phyloP scores from a whole-genome alignment of 225 moss, liverwort and hornwort species.

The Lunularia cruciata region DNA sequence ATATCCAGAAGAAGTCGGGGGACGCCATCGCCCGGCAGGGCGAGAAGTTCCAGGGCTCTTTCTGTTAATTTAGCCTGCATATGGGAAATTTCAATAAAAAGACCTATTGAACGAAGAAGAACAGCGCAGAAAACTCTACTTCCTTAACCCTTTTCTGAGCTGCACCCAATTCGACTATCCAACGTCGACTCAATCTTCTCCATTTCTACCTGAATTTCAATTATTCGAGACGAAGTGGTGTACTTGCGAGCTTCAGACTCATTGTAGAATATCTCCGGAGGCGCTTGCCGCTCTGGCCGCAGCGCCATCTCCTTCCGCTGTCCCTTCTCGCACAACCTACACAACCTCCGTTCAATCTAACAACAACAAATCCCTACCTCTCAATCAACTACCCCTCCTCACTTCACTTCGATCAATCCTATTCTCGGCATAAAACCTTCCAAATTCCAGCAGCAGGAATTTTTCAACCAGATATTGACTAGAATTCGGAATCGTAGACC shows the following conservation, averaged over 20 bases:
- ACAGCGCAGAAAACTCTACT: neutral
- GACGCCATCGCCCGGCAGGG: constrained; percentile 69
- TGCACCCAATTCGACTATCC: neutral
- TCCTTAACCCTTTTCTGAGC: neutral
- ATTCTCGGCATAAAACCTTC: too few species aligned
- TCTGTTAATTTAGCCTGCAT: constrained; percentile 75
- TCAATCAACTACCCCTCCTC: too few species aligned
- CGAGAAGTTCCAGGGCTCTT: constrained; percentile 89
- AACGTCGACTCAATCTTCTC: too few species aligned
- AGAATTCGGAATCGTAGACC: too few species aligned
- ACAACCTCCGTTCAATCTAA: too few species aligned
- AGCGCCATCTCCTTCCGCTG: constrained; percentile 53
- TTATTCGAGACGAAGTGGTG: constrained; percentile 89
- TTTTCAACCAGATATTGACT: too few species aligned
- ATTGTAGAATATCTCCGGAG: constrained; percentile 97
- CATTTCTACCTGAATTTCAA: constrained; percentile 66
- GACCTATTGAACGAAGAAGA: neutral
- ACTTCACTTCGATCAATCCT: too few species aligned
- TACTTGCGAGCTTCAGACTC: constrained; percentile 89
- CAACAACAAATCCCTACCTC: too few species aligned
- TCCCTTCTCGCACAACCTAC: too few species aligned
- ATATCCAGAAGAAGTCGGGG: constrained; percentile 82
- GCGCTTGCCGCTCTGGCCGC: constrained; percentile 88
- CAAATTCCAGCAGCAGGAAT: too few species aligned
- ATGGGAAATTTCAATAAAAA: neutral